These are phyloP conservation scores for Cyberlindnera amylophila DNA, from an alignment of 805 yeast genomes.

Conservation along the genomic window DNA sequence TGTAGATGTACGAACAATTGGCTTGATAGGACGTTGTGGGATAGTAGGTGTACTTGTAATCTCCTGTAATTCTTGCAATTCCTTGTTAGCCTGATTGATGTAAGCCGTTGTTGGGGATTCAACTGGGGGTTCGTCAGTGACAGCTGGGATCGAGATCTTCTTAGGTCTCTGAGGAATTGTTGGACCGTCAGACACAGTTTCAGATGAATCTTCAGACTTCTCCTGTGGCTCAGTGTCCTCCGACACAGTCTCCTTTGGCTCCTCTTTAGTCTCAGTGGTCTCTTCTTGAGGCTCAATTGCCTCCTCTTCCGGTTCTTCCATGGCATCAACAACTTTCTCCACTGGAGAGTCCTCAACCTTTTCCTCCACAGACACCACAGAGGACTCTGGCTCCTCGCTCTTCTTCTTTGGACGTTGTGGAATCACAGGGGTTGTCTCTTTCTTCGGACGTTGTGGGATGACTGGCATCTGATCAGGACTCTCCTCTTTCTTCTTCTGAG, in stretches of 20 bases:
- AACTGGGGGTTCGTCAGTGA: not conserved
- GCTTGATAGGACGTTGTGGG: not conserved
- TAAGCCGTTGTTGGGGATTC: slow-evolving; percentile 1
- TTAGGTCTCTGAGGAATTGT: slow-evolving; percentile 13
- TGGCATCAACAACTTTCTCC: not conserved
- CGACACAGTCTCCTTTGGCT: not conserved
- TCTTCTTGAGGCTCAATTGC: not conserved
- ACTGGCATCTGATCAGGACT: not conserved
- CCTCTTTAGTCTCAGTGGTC: slow-evolving; percentile 1
- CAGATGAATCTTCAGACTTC: slow-evolving; percentile 1
- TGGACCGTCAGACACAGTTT: slow-evolving; percentile 13
- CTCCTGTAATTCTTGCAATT: slow-evolving; percentile 9
- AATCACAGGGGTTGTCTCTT: slow-evolving; percentile 6
- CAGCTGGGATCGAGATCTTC: not conserved
- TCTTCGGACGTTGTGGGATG: slow-evolving; percentile 2
- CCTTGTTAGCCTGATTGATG: slow-evolving; percentile 5
- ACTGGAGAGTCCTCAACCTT: not conserved
- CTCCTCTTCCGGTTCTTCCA: not conserved
- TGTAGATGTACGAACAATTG: not conserved
- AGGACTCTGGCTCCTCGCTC: too few relatives aligned
- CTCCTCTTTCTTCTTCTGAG: slow-evolving; percentile 4
- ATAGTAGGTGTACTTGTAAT: slow-evolving; percentile 8
- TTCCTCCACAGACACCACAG: not conserved
- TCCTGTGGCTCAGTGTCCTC: not conserved
- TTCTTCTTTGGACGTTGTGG: slow-evolving; percentile 13